A percentile compares a stretch with the other conserved stretches of the same genome.
phyloP scores from a whole-genome alignment of 2,329 filamentous ascomycete genomes.

The Ophidiomyces ophidiicola region DNA sequence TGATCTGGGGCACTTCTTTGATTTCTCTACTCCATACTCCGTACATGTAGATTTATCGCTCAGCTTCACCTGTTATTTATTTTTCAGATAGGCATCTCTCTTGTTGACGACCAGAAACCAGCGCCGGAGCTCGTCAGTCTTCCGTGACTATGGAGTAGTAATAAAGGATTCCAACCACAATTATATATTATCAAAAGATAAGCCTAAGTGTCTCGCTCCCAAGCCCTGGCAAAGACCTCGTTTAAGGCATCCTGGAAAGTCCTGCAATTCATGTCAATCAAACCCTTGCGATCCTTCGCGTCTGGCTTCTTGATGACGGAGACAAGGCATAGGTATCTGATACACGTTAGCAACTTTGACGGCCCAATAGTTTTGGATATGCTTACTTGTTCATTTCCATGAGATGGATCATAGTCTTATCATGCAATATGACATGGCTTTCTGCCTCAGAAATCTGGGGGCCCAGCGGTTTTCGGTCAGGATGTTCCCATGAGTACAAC shows the following conservation, averaged over 20 bases:
- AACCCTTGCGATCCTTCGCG: constrained; percentile 49
- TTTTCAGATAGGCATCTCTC: no score
- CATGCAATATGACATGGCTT: constrained; percentile 50
- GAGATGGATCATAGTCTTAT: constrained; percentile 51
- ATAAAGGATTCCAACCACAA: no score
- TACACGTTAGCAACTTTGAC: constrained; percentile 14
- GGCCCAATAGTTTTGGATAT: not conserved
- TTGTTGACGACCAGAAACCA: no score
- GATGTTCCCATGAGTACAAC: constrained; percentile 68
- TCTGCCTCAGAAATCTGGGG: constrained; percentile 45
- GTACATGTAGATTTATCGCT: no score
- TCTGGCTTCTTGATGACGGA: constrained; percentile 55
- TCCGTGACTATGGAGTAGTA: no score
- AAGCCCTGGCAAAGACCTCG: constrained; percentile 46
- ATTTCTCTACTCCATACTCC: no score
- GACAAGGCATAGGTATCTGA: constrained; percentile 51
- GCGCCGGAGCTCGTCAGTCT: no score
- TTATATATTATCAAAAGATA: no score
- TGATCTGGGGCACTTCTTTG: no score
- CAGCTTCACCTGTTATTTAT: no score
- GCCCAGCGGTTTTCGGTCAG: constrained; percentile 30
- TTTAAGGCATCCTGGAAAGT: constrained; percentile 51
- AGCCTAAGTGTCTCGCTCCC: constrained; percentile 30
- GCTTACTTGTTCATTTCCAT: constrained; percentile 54
- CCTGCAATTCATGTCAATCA: constrained; percentile 56